Evolutionary conservation across 2,329 filamentous ascomycete genomes (phyloP).

Genomic region (Kalmusia sp.): DNA sequence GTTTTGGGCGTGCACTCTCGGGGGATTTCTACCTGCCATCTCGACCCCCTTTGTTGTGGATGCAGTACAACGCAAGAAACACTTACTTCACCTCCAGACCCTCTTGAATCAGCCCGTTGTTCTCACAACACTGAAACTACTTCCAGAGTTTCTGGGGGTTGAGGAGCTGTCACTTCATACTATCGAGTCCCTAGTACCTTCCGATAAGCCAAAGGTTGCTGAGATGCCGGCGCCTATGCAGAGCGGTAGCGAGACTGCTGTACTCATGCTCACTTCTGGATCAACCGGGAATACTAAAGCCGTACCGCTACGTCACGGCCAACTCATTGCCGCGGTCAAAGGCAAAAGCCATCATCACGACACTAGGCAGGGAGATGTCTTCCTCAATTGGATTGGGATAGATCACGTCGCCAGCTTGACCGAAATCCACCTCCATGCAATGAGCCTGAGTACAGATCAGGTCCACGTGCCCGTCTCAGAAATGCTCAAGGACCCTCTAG

Average conservation of each 20-base stretch:
- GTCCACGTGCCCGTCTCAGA: slow-evolving; percentile 54
- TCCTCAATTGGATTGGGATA: slow-evolving; percentile 57
- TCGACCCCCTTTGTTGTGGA: slow-evolving; percentile 12
- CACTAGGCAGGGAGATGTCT: slow-evolving; percentile 2
- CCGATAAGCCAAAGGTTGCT: background rate
- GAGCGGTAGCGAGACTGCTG: slow-evolving; percentile 15
- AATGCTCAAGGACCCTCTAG: slow-evolving; percentile 48
- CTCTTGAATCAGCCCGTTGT: slow-evolving; percentile 11
- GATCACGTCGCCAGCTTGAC: slow-evolving; percentile 62
- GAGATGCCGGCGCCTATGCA: background rate
- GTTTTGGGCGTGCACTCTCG: slow-evolving; percentile 16
- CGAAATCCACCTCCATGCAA: slow-evolving; percentile 60
- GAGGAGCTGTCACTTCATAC: background rate
- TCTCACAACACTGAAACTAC: slow-evolving; percentile 3
- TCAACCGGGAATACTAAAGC: slow-evolving; percentile 61
- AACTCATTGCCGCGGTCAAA: slow-evolving; percentile 51
- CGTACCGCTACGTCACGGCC: slow-evolving; percentile 53
- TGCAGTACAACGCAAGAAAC: slow-evolving; percentile 6
- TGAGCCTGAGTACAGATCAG: slow-evolving; percentile 52
- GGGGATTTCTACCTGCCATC: slow-evolving; percentile 2
- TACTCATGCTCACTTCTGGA: slow-evolving; percentile 60
- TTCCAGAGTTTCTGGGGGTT: background rate
- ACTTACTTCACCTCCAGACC: background rate
- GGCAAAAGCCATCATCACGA: slow-evolving; percentile 46
- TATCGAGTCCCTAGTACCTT: background rate